Evolutionary conservation across 257 asterid genomes (phyloP).

Genomic region (Jasminum sambac): DNA sequence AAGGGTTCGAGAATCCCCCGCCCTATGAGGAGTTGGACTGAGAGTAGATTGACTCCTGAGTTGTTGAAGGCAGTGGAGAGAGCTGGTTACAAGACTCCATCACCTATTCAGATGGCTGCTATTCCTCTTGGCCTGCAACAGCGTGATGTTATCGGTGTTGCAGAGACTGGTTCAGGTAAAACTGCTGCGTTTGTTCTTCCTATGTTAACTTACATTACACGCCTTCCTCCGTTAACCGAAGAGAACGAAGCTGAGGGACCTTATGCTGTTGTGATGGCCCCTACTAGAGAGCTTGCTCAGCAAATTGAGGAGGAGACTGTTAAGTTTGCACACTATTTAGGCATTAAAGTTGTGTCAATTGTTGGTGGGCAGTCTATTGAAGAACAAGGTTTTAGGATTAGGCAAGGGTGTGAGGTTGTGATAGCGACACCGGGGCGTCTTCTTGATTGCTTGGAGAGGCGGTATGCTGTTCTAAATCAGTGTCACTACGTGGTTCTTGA

Average conservation of each 20-base stretch:
- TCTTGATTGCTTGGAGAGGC: slow-evolving; percentile 1
- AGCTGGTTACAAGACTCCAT: neutral
- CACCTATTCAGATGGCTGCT: neutral
- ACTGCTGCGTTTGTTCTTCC: neutral
- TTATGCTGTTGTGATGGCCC: slow-evolving; percentile 9
- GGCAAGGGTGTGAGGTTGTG: slow-evolving; percentile 1
- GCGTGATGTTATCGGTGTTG: neutral
- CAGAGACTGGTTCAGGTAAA: neutral
- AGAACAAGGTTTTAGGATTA: slow-evolving; percentile 1
- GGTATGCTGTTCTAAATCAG: neutral
- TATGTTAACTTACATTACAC: neutral
- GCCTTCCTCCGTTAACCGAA: neutral
- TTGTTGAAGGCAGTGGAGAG: neutral
- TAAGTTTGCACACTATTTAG: neutral
- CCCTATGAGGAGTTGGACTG: slow-evolving; percentile 3
- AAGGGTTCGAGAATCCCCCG: neutral
- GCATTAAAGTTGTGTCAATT: neutral
- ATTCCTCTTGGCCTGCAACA: neutral
- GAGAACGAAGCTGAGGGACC: slow-evolving; percentile 8
- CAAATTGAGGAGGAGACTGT: slow-evolving; percentile 9
- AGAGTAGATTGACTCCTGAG: neutral
- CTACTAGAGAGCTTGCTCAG: slow-evolving; percentile 10
- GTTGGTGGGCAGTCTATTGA: neutral
- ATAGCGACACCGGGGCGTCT: neutral
- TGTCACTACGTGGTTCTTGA: neutral